Conservation (phyloP, 2,329 filamentous ascomycete species). For the Monosporascus sp. region DNA sequence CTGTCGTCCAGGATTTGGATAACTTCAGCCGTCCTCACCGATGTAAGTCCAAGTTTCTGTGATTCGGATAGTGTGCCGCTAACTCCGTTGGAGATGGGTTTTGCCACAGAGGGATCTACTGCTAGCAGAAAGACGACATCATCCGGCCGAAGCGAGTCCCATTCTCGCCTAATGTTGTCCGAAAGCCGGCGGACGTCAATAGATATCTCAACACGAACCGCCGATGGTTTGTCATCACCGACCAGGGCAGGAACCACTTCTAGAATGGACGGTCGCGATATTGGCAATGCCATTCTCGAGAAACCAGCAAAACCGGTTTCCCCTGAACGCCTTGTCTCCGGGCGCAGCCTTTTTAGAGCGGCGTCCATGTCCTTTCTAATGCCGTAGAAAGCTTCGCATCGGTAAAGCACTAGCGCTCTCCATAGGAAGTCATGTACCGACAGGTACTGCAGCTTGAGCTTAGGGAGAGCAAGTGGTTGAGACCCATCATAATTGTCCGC, state of each 20-base stretch:
- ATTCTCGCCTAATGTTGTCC: constrained; percentile 73
- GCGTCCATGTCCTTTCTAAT: constrained; percentile 89
- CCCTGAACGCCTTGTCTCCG: constrained; percentile 59
- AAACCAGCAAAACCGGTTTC: constrained; percentile 73
- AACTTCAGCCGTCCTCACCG: constrained; percentile 78
- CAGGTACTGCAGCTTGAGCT: constrained; percentile 91
- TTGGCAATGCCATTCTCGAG: constrained; percentile 87
- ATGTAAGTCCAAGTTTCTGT: constrained; percentile 62
- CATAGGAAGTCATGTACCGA: constrained; percentile 96
- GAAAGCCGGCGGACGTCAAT: constrained; percentile 79
- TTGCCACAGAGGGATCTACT: constrained; percentile 57
- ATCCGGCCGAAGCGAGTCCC: constrained; percentile 81
- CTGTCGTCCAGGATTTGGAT: constrained; percentile 83
- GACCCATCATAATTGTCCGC: constrained; percentile 87
- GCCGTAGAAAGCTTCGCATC: constrained; percentile 88
- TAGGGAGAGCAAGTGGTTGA: constrained; percentile 82
- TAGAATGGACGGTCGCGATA: constrained; percentile 78
- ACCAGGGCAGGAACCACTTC: constrained; percentile 81
- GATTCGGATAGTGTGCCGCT: constrained; percentile 39
- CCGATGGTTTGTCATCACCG: constrained; percentile 75
- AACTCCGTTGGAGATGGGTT: constrained; percentile 51
- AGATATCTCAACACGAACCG: constrained; percentile 79
- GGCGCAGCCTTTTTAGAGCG: constrained; percentile 72
- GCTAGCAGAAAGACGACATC: constrained; percentile 87
- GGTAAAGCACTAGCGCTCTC: constrained; percentile 84